Base-by-base conservation (phyloP, 2,329 filamentous ascomycete species). In the Huntiella savannae region DNA sequence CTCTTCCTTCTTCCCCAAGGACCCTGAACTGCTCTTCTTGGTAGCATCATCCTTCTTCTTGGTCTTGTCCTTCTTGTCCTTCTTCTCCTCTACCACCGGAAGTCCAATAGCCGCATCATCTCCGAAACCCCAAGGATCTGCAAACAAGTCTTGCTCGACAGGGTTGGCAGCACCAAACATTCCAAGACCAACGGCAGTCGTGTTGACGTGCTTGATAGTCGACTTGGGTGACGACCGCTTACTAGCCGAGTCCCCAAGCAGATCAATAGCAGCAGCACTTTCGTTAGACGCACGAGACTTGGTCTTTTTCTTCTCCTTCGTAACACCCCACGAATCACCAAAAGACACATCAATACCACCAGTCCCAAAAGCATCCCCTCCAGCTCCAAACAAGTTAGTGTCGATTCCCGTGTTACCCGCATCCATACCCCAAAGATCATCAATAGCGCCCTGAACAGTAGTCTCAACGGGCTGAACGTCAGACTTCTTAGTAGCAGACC, bases 11-110 rank as follows among this genome's bases (percentile, higher is more conserved):
- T 43, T 33, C 6, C 34, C 34, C 16, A 33, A 33, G 33, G 40
- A 43, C 15, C 28, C 33, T 12, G 34, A 36, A 33, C 56, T 28
- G 7, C 22, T 54, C 52, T 59, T 63, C 53, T 60, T 61, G 6
- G 54, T 55, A 4, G 52, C 52, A 4, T 51, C 51, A 2, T 45
- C 37, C 7, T 53, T 52, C 34, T 62, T 62, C 43, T 50, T 66
- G 50, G 59, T 61, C 17, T 35, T 40, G 13, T 40, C 17, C 13
- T 42, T 19, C n/a, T 43, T 47, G 4, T 40, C 11, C 33, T 47
- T 47, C 11, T 34, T 28, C 11, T 33, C 28, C 10, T 10, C 6
- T 12, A 19, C 32, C 7, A 32, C 33, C 17, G 44, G 37, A n/a
- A 34, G n/a, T 28, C 22, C 22, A 28, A 8, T 8, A 4, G 39